Evolutionary conservation across 164 flowering plant species (phyloP), one percentile per base, ranked within the genome.

Genomic region (Magnolia changhungtana): DNA sequence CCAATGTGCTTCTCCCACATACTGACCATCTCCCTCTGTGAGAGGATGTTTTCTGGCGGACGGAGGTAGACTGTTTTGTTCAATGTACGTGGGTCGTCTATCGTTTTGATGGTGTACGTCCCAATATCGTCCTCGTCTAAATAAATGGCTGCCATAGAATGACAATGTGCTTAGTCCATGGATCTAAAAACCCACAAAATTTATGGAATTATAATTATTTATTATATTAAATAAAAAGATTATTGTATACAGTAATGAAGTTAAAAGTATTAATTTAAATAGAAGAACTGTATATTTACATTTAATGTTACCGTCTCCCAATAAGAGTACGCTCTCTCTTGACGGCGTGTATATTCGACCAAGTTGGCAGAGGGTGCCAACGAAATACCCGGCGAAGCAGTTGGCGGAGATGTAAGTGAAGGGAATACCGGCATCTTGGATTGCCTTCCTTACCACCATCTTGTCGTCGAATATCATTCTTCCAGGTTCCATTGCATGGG

Each of bases 101-200:
- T 84, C 19, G 86, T 77, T 76, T 87, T 90, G 24, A 92, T 87
- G 0, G 93, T 83, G 78, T 89, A 92, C 63, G 80, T 86, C 0
- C 90, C 93, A 18, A 92, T 80, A 70, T 90, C 94, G 78, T 88
- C 89, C 79, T 89, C 94, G n/a, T 85, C 92, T n/a, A 90, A 79
- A 77, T 69, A 89, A 27, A 89, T 81, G 11, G 84, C 96, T 90
- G 88, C 66, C 16, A 16, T 18, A 16, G 74, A 52, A 23, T 14
- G 20, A 49, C 51, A 74, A 68, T 45, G 29, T 37, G 18, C 4
- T 37, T 55, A 16, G 13, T 37, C 45, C 45, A 37, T 37, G 45
- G 13, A 37, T 37, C 45, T 37, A 37, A 5, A 3, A 0, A 37
- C 45, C 45, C 45, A 37, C 45, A 37, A 37, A 37, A 4, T 37